These are phyloP conservation scores for Telfairia occidentalis DNA, from an alignment of 331 rosid species.

Conservation along the genomic window DNA sequence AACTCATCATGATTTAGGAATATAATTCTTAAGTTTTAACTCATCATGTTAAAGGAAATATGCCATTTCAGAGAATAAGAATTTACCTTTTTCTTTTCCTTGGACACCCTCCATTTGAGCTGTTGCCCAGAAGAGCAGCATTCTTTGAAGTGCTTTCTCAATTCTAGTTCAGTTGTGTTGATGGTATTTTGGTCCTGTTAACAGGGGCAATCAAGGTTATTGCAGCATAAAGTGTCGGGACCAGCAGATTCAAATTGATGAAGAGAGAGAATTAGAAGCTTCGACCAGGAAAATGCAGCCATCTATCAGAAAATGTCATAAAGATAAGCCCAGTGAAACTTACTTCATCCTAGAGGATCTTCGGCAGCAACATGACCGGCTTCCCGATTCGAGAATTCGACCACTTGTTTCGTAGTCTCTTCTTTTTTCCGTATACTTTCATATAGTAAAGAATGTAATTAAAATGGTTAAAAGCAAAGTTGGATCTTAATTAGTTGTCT, in stretches of 20 bases:
- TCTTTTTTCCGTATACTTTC: background rate
- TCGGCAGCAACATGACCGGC: conserved; percentile 21
- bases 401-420: conserved; percentile 16
- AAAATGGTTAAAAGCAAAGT: background rate
- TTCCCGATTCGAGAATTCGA: conserved; percentile 7
- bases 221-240: conserved; percentile 62
- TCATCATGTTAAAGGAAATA: background rate
- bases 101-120: background rate
- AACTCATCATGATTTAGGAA: background rate
- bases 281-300: conserved; percentile 35
- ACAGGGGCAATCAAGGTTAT: conserved; percentile 77
- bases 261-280: conserved; percentile 44
- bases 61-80: background rate
- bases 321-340: conserved; percentile 9
- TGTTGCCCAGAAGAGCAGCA: background rate
- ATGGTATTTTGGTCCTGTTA: background rate
- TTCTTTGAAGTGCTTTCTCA: background rate
- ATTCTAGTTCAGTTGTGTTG: background rate
- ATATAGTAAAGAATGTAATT: background rate
- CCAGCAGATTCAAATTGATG: conserved; percentile 62
- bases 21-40: background rate
- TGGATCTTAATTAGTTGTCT: background rate
- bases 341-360: conserved; percentile 8
- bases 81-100: background rate
- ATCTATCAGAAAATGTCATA: conserved; percentile 28